phyloP scores from a whole-genome alignment of 495 filamentous ascomycete species.

The Staphylotrichum longicolle region DNA sequence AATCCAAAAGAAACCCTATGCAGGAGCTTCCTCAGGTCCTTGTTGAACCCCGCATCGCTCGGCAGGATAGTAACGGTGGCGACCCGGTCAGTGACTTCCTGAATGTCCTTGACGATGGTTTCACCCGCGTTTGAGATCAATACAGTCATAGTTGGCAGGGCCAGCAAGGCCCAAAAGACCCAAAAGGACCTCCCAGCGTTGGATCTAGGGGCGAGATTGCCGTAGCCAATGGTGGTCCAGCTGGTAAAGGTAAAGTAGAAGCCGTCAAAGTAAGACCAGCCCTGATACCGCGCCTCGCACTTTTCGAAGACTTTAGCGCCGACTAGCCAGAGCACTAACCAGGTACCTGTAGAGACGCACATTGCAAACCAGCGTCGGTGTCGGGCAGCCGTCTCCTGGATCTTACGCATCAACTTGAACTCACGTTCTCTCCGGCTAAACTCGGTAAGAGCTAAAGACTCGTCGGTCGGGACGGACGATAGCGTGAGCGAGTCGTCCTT shows the following conservation, averaged over 20 bases:
- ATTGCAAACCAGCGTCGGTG: constrained; percentile 69
- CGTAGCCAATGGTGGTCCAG: constrained; percentile 83
- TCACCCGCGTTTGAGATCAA: constrained; percentile 82
- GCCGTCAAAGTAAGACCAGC: constrained; percentile 75
- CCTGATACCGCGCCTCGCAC: constrained; percentile 43
- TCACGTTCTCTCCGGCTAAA: constrained; percentile 65
- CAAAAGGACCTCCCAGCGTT: constrained; percentile 78
- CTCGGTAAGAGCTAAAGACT: constrained; percentile 40
- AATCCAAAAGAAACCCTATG: constrained; percentile 38
- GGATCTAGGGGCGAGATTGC: constrained; percentile 67
- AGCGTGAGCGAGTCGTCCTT: constrained; percentile 19
- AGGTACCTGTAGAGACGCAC: constrained; percentile 58
- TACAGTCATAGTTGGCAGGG: constrained; percentile 78
- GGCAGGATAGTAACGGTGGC: constrained; percentile 76
- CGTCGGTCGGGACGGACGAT: not conserved
- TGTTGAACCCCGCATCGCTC: constrained; percentile 54
- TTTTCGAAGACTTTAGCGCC: constrained; percentile 70
- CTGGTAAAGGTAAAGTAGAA: constrained; percentile 80
- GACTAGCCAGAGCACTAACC: constrained; percentile 71
- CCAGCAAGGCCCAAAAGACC: constrained; percentile 85
- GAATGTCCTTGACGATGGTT: constrained; percentile 68
- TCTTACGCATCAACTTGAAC: constrained; percentile 79
- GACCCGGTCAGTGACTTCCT: constrained; percentile 65
- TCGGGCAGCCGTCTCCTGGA: constrained; percentile 61
- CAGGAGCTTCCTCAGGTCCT: constrained; percentile 40